phyloP scores from a whole-genome alignment of 805 yeast species.

The Metschnikowia reukaufii region DNA sequence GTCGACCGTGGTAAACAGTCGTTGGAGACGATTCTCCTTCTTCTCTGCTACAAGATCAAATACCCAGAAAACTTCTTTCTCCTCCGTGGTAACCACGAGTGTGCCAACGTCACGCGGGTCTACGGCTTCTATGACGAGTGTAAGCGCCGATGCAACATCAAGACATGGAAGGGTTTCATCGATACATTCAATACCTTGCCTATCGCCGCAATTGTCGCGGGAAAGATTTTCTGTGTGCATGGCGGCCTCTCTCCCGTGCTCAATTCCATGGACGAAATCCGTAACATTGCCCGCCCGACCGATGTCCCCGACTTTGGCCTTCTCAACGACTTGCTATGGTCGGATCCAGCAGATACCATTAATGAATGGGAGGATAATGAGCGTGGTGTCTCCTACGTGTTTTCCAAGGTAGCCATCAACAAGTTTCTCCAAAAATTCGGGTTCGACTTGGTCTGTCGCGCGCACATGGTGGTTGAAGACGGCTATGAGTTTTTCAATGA shows the following conservation, averaged over 20 bases:
- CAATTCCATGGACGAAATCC: slow-evolving; percentile 70
- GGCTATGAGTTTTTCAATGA: slow-evolving; percentile 78
- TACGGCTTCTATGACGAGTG: slow-evolving; percentile 98
- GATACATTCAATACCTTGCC: slow-evolving; percentile 96
- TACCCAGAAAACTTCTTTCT: slow-evolving; percentile 95
- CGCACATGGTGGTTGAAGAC: slow-evolving; percentile 86
- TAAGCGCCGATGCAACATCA: slow-evolving; percentile 86
- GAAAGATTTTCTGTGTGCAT: slow-evolving; percentile 89
- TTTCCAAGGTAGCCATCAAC: slow-evolving; percentile 75
- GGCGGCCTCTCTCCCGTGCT: slow-evolving; percentile 81
- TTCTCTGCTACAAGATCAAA: slow-evolving; percentile 91
- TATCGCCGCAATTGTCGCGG: slow-evolving; percentile 92
- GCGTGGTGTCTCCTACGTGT: slow-evolving; percentile 80
- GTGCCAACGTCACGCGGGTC: slow-evolving; percentile 94
- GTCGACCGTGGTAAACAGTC: slow-evolving; percentile 98
- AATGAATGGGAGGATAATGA: slow-evolving; percentile 90
- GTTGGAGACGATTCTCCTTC: slow-evolving; percentile 81
- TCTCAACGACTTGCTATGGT: slow-evolving; percentile 76
- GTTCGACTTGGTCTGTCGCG: slow-evolving; percentile 79
- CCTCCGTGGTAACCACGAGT: slow-evolving; percentile 94
- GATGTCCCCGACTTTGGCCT: slow-evolving; percentile 85
- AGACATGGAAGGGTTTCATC: slow-evolving; percentile 90
- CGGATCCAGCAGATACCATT: slow-evolving; percentile 79
- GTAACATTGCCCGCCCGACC: slow-evolving; percentile 75
- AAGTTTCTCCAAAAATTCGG: slow-evolving; percentile 72